Percentiles rank a stretch among this genome's conserved stretches.
These are phyloP conservation scores for Venturia nashicola DNA, from an alignment of 2,329 filamentous ascomycete genomes.

Conservation along the genomic window DNA sequence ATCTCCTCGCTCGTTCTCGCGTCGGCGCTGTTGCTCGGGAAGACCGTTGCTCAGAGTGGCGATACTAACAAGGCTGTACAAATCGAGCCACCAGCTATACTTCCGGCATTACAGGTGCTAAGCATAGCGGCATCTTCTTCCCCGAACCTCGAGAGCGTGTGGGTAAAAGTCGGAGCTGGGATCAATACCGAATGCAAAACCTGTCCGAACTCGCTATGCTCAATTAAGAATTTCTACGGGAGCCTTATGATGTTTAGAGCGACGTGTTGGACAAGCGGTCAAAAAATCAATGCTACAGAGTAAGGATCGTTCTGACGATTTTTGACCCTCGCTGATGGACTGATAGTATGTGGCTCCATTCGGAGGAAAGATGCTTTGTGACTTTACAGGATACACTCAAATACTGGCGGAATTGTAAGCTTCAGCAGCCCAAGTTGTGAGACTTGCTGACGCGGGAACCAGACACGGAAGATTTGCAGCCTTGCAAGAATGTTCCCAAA, in stretches of 20 bases:
- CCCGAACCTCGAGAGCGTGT: background rate
- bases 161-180: background rate
- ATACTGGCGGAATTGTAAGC: conserved; percentile 4
- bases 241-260: background rate
- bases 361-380: conserved; percentile 1
- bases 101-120: background rate
- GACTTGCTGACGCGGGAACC: background rate
- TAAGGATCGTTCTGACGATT: background rate
- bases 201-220: background rate
- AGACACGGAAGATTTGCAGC: conserved; percentile 1
- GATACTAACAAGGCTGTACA: background rate
- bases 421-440: background rate
- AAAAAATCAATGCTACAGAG: conserved; percentile 1
- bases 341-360: conserved; percentile 2
- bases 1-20: background rate
- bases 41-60: background rate
- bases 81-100: background rate
- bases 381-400: background rate
- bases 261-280: conserved; percentile 3
- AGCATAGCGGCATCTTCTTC: background rate
- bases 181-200: conserved; percentile 7
- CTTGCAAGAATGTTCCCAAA: background rate
- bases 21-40: background rate
- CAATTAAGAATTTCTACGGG: conserved; percentile 4
- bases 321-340: background rate